Evolutionary conservation across 2,329 filamentous ascomycete genomes (phyloP).

Genomic region (Furcasterigmium furcatum): DNA sequence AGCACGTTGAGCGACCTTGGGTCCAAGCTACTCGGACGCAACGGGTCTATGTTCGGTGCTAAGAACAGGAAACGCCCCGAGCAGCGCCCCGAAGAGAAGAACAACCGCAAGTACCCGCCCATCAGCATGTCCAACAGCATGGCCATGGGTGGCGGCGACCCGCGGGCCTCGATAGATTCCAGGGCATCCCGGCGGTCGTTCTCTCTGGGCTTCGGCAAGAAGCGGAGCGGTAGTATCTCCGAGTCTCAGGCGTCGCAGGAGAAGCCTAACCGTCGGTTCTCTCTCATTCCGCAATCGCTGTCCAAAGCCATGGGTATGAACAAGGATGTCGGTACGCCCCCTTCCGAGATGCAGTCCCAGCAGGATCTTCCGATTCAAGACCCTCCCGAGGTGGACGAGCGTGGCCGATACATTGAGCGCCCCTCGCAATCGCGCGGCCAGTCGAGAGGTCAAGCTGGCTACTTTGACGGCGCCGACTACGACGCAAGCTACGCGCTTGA

Average conservation of each 20-base stretch:
- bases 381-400: conserved; percentile 32
- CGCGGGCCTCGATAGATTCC: conserved; percentile 69
- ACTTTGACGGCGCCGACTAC: conserved; percentile 4
- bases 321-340: conserved; percentile 46
- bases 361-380: conserved; percentile 52
- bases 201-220: conserved; percentile 66
- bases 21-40: conserved; percentile 81
- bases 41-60: conserved; percentile 75
- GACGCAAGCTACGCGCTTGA: conserved; percentile 9
- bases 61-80: conserved; percentile 33
- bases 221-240: conserved; percentile 63
- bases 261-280: conserved; percentile 64
- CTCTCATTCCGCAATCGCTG: conserved; percentile 62
- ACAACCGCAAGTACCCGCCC: conserved; percentile 73
- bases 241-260: conserved; percentile 55
- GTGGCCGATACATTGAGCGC: conserved; percentile 29
- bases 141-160: conserved; percentile 49
- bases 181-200: conserved; percentile 64
- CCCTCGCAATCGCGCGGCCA: conserved; percentile 11
- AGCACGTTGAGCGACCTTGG: conserved; percentile 78
- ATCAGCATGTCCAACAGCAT: conserved; percentile 82
- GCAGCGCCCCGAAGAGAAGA: conserved; percentile 39
- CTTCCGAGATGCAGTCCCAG: conserved; percentile 46
- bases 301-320: conserved; percentile 62
- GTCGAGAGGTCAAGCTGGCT: conserved; percentile 2